phyloP scores from a whole-genome alignment of 148 eudicot genomes.

The Cornus controversa region DNA sequence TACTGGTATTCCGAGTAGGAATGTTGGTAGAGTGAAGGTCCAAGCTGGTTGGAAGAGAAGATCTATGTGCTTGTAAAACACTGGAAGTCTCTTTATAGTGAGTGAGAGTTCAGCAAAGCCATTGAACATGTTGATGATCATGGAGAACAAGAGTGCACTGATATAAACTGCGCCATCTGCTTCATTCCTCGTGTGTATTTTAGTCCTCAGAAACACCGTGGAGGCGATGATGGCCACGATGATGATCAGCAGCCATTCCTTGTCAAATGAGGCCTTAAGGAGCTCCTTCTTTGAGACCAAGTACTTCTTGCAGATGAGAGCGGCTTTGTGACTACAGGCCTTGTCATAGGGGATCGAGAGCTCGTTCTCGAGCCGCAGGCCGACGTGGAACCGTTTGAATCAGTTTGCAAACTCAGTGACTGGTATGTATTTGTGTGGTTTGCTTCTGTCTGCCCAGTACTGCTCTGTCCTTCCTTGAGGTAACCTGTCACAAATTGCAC shows the following conservation, averaged over 20 bases:
- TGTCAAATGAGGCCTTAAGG: slow-evolving; percentile 67
- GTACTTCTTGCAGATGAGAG: slow-evolving; percentile 48
- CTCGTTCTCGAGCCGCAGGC: slow-evolving; percentile 63
- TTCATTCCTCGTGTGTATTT: slow-evolving; percentile 52
- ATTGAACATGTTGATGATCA: slow-evolving; percentile 72
- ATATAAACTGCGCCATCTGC: slow-evolving; percentile 58
- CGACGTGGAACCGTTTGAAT: slow-evolving; percentile 71
- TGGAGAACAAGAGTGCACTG: slow-evolving; percentile 63
- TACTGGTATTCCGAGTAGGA: slow-evolving; percentile 69
- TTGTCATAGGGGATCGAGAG: slow-evolving; percentile 66
- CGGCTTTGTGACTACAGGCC: slow-evolving; percentile 55
- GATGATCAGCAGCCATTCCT: slow-evolving; percentile 69
- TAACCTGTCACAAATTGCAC: slow-evolving; percentile 40
- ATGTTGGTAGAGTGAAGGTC: slow-evolving; percentile 75
- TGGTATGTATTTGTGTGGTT: slow-evolving; percentile 52
- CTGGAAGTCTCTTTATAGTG: slow-evolving; percentile 64
- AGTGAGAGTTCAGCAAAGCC: slow-evolving; percentile 70
- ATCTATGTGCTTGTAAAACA: slow-evolving; percentile 75
- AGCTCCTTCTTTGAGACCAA: slow-evolving; percentile 56
- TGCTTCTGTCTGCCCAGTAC: slow-evolving; percentile 57
- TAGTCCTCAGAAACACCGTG: slow-evolving; percentile 59
- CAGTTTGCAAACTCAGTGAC: slow-evolving; percentile 54
- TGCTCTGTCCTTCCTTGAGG: slow-evolving; percentile 75
- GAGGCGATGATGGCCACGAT: slow-evolving; percentile 54
- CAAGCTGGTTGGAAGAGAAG: slow-evolving; percentile 81